These are phyloP conservation scores for Grigorovia yakushimaensis DNA, from an alignment of 805 yeast species.

Conservation along the genomic window DNA sequence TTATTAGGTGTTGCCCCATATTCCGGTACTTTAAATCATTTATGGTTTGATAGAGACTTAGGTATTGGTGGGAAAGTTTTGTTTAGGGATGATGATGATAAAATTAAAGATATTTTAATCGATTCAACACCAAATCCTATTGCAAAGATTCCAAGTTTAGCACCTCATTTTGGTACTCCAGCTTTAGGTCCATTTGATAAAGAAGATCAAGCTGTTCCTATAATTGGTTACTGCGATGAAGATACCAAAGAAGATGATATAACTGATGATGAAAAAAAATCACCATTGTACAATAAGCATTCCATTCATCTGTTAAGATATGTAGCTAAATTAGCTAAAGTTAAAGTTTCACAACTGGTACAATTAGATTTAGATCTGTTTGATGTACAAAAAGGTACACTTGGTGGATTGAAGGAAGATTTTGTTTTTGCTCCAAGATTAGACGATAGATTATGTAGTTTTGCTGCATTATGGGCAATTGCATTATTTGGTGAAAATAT, in stretches of 20 bases:
- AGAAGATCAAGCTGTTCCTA: constrained; percentile 73
- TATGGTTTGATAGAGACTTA: constrained; percentile 81
- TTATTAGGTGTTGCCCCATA: constrained; percentile 78
- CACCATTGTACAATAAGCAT: constrained; percentile 66
- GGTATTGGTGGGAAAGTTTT: constrained; percentile 76
- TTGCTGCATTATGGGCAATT: constrained; percentile 55
- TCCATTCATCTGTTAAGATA: constrained; percentile 58
- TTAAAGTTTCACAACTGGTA: constrained; percentile 49
- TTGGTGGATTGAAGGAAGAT: constrained; percentile 72
- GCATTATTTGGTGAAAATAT: constrained; percentile 37
- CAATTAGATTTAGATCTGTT: constrained; percentile 70
- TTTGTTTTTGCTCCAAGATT: constrained; percentile 74
- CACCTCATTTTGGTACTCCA: constrained; percentile 76
- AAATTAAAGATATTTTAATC: constrained; percentile 35
- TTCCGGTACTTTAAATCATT: constrained; percentile 54
- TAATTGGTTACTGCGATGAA: constrained; percentile 47
- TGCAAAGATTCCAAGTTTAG: constrained; percentile 75
- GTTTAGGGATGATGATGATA: constrained; percentile 33
- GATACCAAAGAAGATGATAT: constrained; percentile 24
- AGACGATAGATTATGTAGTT: constrained; percentile 78
- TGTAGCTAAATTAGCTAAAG: constrained; percentile 51
- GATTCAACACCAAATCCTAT: constrained; percentile 58
- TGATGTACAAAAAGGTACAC: constrained; percentile 69
- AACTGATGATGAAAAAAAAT: constrained; percentile 47
- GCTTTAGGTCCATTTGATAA: constrained; percentile 62